These are phyloP conservation scores for Fusarium poae DNA, from an alignment of 2,329 filamentous ascomycete genomes.

Conservation along the genomic window DNA sequence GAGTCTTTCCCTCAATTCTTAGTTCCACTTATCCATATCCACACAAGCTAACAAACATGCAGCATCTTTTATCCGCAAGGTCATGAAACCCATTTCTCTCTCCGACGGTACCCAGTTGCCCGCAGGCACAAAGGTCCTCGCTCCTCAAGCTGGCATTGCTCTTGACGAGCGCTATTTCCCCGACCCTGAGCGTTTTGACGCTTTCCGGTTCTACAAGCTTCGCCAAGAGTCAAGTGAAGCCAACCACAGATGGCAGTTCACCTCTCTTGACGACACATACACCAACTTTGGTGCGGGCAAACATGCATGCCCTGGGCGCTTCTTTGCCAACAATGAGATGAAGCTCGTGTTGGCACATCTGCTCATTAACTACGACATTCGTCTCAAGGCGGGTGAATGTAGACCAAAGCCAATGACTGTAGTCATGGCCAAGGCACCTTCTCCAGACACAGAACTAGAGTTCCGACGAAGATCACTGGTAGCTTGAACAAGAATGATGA, in stretches of 20 bases:
- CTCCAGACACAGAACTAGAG: conserved; percentile 57
- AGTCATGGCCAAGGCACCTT: conserved; percentile 58
- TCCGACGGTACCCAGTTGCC: conserved; percentile 61
- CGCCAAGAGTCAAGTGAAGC: conserved; percentile 56
- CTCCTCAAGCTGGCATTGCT: conserved; percentile 58
- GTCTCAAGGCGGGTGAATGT: conserved; percentile 55
- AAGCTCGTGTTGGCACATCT: conserved; percentile 60
- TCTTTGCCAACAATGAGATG: conserved; percentile 62
- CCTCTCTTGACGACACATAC: conserved; percentile 58
- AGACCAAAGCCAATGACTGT: conserved; percentile 56
- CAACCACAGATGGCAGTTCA: conserved; percentile 59
- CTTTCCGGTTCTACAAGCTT: conserved; percentile 63
- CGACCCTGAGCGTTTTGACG: conserved; percentile 61
- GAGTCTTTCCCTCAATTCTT: conserved; percentile 33
- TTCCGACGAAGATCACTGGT: conserved; percentile 54
- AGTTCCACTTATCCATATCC: not conserved
- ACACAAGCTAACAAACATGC: conserved; percentile 33
- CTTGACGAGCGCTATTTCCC: conserved; percentile 58
- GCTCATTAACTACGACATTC: conserved; percentile 59
- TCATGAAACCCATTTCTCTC: conserved; percentile 60
- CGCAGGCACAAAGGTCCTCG: conserved; percentile 58
- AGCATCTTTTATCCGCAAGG: conserved; percentile 62
- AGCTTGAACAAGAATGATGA: conserved; percentile 23
- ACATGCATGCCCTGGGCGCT: conserved; percentile 63
- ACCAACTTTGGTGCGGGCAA: conserved; percentile 63